Percentiles rank a stretch among this genome's conserved stretches.
phyloP scores from a whole-genome alignment of 495 filamentous ascomycete species.

The Pseudoneurospora amorphoporcata region DNA sequence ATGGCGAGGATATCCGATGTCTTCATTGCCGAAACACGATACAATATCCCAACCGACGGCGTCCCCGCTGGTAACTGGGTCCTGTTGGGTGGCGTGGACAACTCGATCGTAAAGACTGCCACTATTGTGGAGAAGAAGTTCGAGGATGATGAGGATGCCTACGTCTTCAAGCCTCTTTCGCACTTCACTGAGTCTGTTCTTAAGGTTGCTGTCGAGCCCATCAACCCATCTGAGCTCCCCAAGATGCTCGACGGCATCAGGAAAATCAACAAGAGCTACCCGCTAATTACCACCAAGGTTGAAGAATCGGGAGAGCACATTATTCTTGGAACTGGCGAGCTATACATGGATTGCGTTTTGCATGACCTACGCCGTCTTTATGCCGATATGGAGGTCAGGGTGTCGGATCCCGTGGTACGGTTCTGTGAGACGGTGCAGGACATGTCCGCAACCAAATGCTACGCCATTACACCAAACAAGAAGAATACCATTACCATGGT shows the following conservation, averaged over 20 bases:
- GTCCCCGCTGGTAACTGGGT: constrained; percentile 96
- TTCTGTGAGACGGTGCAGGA: constrained; percentile 99
- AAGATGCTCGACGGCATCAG: constrained; percentile 97
- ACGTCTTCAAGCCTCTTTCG: constrained; percentile 84
- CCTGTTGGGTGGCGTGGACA: constrained; percentile 82
- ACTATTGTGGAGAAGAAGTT: constrained; percentile 78
- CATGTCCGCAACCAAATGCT: constrained; percentile 94
- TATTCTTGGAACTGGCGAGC: constrained; percentile 85
- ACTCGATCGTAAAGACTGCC: constrained; percentile 97
- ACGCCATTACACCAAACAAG: constrained; percentile 94
- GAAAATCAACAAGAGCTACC: constrained; percentile 96
- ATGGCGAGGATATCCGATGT: constrained; percentile 78
- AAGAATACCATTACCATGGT: constrained; percentile 99
- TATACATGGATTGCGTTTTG: constrained; percentile 98
- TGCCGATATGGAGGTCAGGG: constrained; percentile 98
- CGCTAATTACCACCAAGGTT: constrained; percentile 89
- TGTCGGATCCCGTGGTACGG: constrained; percentile 92
- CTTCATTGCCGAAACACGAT: constrained; percentile 88
- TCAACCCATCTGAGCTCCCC: constrained; percentile 95
- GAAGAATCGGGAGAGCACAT: constrained; percentile 98
- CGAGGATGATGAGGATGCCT: constrained; percentile 78
- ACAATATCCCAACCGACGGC: constrained; percentile 82
- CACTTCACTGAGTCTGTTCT: constrained; percentile 97
- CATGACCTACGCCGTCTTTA: constrained; percentile 89
- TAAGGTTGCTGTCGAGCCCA: constrained; percentile 95